Evolutionary conservation across 495 filamentous ascomycete species (phyloP).

Genomic region (Talaromyces adpressus): DNA sequence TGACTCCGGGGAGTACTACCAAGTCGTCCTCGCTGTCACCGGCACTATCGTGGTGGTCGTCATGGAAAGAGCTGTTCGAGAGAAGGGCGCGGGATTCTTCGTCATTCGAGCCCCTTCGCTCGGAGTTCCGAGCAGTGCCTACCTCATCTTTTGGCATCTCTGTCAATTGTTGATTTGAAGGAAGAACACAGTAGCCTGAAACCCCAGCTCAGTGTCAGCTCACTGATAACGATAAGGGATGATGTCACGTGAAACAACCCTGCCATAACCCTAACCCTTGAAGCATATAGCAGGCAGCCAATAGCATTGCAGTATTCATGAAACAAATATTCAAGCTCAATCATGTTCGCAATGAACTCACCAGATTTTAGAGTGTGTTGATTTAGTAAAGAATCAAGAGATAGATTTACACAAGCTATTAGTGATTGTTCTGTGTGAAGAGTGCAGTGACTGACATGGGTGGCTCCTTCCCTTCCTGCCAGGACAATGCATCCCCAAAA

Average conservation of each 20-base stretch:
- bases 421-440: neutral
- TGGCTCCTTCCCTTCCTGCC: neutral
- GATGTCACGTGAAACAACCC: conserved; percentile 2
- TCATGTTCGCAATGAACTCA: neutral
- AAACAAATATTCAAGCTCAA: neutral
- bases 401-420: neutral
- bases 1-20: conserved; percentile 16
- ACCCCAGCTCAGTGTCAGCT: neutral
- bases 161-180: conserved; percentile 15
- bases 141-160: conserved; percentile 40
- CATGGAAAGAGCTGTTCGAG: conserved; percentile 12
- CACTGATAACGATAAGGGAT: conserved; percentile 8
- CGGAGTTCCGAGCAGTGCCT: conserved; percentile 23
- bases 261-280: neutral
- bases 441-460: neutral
- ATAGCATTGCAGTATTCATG: neutral
- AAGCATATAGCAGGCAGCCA: neutral
- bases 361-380: neutral
- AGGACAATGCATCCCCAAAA: neutral
- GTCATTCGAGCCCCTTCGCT: conserved; percentile 19
- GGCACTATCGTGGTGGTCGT: conserved; percentile 17
- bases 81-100: conserved; percentile 25
- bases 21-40: conserved; percentile 18
- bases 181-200: conserved; percentile 3
- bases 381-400: neutral